Percentiles rank a stretch among this genome's conserved stretches.
Conservation (phyloP, 257 asterid species). For the Ajuga chamaepitys region DNA sequence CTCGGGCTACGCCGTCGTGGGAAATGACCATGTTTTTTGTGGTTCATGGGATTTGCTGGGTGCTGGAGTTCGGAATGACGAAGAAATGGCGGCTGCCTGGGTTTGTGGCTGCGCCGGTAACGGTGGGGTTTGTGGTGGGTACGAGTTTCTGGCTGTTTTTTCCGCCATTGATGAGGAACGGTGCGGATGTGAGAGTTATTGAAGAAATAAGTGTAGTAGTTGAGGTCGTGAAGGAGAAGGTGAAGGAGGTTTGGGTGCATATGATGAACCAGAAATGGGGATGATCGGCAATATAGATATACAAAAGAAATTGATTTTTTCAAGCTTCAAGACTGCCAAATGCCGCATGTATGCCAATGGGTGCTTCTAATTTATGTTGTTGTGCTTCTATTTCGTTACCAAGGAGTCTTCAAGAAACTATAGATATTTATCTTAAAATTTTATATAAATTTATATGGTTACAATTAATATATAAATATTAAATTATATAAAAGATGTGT, state of each 20-base stretch:
- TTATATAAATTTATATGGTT: no score
- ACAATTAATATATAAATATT: no score
- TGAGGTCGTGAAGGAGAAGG: slow-evolving; percentile 11
- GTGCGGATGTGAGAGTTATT: slow-evolving; percentile 25
- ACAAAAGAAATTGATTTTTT: no score
- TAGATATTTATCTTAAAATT: no score
- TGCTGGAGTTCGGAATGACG: slow-evolving; percentile 26
- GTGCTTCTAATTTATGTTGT: no score
- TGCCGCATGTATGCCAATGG: no score
- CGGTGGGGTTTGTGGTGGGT: slow-evolving; percentile 32
- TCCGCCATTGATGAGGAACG: slow-evolving; percentile 38
- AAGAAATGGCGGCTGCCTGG: slow-evolving; percentile 26
- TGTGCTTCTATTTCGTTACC: no score
- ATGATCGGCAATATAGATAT: no score
- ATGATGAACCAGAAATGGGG: no score
- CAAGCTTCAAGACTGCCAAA: no score
- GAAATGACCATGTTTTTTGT: slow-evolving; percentile 58
- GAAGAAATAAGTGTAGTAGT: slow-evolving; percentile 13
- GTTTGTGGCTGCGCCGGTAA: slow-evolving; percentile 19
- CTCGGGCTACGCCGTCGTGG: slow-evolving; percentile 48
- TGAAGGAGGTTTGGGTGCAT: background rate
- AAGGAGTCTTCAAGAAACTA: no score
- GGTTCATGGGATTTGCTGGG: slow-evolving; percentile 48
- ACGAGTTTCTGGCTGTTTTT: slow-evolving; percentile 39
- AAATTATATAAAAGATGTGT: no score